Evolutionary conservation across 768 basidiomycete species (phyloP).

Genomic region (Auricularia heimuer): DNA sequence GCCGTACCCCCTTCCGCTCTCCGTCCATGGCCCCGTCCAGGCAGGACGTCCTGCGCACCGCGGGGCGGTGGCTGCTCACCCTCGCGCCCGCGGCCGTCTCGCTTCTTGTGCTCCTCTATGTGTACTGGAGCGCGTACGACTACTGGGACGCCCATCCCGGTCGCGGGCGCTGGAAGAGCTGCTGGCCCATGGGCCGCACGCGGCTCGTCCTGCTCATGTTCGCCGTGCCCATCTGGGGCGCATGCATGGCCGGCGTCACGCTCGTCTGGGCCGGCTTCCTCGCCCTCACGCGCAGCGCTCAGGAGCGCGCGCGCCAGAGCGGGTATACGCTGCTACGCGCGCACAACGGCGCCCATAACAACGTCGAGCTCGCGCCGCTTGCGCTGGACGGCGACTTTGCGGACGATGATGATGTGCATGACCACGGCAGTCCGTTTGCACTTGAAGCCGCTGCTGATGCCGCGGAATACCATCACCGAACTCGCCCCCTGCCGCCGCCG

Average conservation of each 20-base stretch:
- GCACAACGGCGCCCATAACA: not conserved
- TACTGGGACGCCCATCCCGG: not conserved
- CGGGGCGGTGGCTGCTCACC: not conserved
- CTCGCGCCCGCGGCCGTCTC: not conserved
- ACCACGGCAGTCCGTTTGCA: not conserved
- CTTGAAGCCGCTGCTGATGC: not conserved
- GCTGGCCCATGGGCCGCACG: not conserved
- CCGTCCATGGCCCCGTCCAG: too few relatives aligned
- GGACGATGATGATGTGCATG: not conserved
- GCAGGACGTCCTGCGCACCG: not conserved
- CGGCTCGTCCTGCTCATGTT: not conserved
- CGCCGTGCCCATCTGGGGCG: not conserved
- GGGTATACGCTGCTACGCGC: not conserved
- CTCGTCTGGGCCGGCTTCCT: not conserved
- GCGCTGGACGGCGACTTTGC: not conserved
- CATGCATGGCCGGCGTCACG: not conserved
- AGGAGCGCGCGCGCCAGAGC: not conserved
- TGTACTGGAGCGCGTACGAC: not conserved
- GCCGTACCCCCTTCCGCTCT: too few relatives aligned
- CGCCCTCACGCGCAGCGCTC: not conserved
- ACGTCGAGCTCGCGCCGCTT: not conserved
- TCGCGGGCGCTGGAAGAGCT: not conserved
- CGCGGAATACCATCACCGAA: not conserved
- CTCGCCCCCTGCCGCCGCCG: too few relatives aligned
- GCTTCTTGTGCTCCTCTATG: not conserved